phyloP scores from a whole-genome alignment of 1,139 yeast species.

The Diutina ranongensis region DNA sequence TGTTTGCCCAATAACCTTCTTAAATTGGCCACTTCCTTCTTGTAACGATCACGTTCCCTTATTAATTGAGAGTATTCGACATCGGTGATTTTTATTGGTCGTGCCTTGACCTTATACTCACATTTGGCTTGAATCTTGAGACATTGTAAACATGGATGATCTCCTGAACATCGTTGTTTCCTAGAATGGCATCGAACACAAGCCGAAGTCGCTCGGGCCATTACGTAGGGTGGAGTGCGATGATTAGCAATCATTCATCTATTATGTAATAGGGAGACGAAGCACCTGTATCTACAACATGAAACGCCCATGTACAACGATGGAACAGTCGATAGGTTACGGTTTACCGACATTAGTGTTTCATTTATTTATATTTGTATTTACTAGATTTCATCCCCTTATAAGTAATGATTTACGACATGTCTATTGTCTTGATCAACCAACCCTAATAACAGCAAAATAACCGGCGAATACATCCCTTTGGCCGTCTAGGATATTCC shows the following conservation, averaged over 20 bases:
- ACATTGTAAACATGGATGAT: slow-evolving; percentile 1
- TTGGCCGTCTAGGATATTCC: slow-evolving; percentile 1
- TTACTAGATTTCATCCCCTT: too few relatives aligned
- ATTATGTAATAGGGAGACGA: too few relatives aligned
- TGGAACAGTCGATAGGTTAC: background rate
- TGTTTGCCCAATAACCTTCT: background rate
- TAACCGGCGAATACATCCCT: background rate
- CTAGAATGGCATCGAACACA: slow-evolving; percentile 1
- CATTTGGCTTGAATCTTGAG: background rate
- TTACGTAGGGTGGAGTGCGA: background rate
- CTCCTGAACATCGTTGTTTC: background rate
- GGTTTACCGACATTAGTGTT: too few relatives aligned
- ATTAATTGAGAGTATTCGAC: background rate
- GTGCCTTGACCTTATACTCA: background rate
- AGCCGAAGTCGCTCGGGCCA: background rate
- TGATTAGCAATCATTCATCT: too few relatives aligned
- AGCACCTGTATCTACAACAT: too few relatives aligned
- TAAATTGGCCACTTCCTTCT: background rate
- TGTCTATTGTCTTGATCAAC: too few relatives aligned
- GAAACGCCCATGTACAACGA: too few relatives aligned
- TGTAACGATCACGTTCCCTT: background rate
- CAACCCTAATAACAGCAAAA: slow-evolving; percentile 3
- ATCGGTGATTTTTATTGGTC: background rate
- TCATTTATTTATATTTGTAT: too few relatives aligned
- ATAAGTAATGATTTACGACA: too few relatives aligned